Percentiles rank a stretch among this genome's conserved stretches.
Evolutionary conservation across 2,329 filamentous ascomycete genomes (phyloP).

Genomic region (Hymenoscyphus fructigenus): DNA sequence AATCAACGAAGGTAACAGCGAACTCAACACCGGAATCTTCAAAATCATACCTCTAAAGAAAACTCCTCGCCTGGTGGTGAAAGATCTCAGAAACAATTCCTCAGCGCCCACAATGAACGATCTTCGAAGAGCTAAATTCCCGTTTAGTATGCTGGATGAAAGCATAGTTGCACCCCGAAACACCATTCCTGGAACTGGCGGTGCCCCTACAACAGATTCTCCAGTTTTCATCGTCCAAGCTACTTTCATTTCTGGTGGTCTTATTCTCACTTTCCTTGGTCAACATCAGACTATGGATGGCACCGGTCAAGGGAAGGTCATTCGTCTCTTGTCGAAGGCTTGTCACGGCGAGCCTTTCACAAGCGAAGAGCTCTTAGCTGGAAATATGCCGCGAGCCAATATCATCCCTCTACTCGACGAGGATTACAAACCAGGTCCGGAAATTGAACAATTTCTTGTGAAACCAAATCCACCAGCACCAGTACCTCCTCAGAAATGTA

Average conservation of each 20-base stretch:
- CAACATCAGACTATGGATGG: slow-evolving; percentile 54
- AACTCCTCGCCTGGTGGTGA: slow-evolving; percentile 34
- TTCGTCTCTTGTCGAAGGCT: slow-evolving; percentile 49
- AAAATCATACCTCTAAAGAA: slow-evolving; percentile 3
- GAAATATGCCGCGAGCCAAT: slow-evolving; percentile 42
- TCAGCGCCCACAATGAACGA: slow-evolving; percentile 40
- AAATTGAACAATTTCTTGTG: slow-evolving; percentile 39
- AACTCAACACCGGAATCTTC: slow-evolving; percentile 1
- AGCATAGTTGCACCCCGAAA: slow-evolving; percentile 42
- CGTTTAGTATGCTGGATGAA: slow-evolving; percentile 50
- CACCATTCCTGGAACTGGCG: slow-evolving; percentile 38
- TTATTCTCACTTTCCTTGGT: slow-evolving; percentile 48
- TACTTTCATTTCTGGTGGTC: slow-evolving; percentile 47
- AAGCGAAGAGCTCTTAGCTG: slow-evolving; percentile 42
- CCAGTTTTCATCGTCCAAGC: slow-evolving; percentile 49
- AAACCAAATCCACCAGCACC: slow-evolving; percentile 17
- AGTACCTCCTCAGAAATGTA: slow-evolving; percentile 26
- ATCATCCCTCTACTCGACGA: slow-evolving; percentile 44
- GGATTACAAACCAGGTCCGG: slow-evolving; percentile 36
- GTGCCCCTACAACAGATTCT: slow-evolving; percentile 23
- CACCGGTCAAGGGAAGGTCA: slow-evolving; percentile 49
- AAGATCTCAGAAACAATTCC: slow-evolving; percentile 42
- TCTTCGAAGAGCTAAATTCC: slow-evolving; percentile 42
- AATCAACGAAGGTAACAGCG: slow-evolving; percentile 1
- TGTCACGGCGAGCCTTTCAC: slow-evolving; percentile 48